phyloP scores from a whole-genome alignment of 2,329 filamentous ascomycete genomes.

The Alternaria novae-zelandiae region DNA sequence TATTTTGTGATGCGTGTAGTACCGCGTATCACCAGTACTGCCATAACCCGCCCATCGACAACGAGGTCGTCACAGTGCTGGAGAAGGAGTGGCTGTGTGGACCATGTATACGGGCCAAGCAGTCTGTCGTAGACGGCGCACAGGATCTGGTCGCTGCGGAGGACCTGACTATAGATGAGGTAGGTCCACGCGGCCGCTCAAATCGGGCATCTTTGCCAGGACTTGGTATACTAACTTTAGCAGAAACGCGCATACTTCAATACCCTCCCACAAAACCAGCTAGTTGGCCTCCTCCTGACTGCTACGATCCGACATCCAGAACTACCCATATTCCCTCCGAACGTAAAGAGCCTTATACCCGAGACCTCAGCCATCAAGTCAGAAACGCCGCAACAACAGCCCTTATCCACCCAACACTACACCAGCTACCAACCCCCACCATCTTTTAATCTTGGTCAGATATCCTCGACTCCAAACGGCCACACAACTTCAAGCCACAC shows the following conservation, averaged over 20 bases:
- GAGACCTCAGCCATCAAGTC: slow-evolving; percentile 17
- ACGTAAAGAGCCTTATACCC: slow-evolving; percentile 34
- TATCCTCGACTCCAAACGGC: slow-evolving; percentile 41
- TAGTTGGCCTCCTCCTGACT: slow-evolving; percentile 70
- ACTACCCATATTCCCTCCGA: slow-evolving; percentile 67
- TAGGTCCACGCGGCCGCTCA: slow-evolving; percentile 26
- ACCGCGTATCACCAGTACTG: slow-evolving; percentile 81
- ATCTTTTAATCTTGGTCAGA: slow-evolving; percentile 8
- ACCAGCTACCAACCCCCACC: slow-evolving; percentile 20
- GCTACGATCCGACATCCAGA: slow-evolving; percentile 67
- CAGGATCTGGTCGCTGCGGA: slow-evolving; percentile 48
- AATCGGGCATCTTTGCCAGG: neutral
- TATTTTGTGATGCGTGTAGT: slow-evolving; percentile 85
- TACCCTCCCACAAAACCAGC: slow-evolving; percentile 63
- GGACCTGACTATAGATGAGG: slow-evolving; percentile 52
- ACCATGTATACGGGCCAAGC: slow-evolving; percentile 58
- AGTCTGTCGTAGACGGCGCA: slow-evolving; percentile 41
- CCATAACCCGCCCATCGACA: slow-evolving; percentile 76
- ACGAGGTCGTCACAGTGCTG: slow-evolving; percentile 70
- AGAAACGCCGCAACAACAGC: slow-evolving; percentile 5
- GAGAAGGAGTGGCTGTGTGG: slow-evolving; percentile 75
- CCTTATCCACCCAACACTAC: slow-evolving; percentile 6
- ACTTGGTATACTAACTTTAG: slow-evolving; percentile 6
- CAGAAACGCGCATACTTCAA: slow-evolving; percentile 70
- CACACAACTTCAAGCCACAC: slow-evolving; percentile 24